phyloP scores from a whole-genome alignment of 768 basidiomycete species.

The Hypsizygus marmoreus region DNA sequence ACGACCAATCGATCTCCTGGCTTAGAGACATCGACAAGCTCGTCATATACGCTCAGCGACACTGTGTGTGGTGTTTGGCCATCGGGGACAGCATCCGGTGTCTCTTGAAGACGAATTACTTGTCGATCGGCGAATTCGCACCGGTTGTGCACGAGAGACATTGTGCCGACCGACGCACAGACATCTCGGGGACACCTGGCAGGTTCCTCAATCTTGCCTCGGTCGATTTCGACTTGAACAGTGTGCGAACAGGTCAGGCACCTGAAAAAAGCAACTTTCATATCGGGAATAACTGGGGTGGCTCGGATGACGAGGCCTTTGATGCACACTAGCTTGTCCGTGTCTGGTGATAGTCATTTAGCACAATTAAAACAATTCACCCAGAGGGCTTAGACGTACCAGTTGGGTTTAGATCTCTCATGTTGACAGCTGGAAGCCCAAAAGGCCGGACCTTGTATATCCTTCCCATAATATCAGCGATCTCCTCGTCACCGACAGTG shows the following conservation, averaged over 20 bases:
- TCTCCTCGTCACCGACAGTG: conserved; percentile 76
- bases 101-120: conserved; percentile 94
- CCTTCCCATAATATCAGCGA: conserved; percentile 82
- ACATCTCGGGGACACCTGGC: conserved; percentile 90
- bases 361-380: conserved; percentile 1
- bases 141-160: conserved; percentile 96
- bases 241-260: conserved; percentile 96
- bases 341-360: conserved; percentile 56
- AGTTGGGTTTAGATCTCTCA: conserved; percentile 92
- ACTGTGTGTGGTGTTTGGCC: conserved; percentile 99
- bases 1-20: conserved; percentile 92
- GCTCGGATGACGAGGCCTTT: conserved; percentile 97
- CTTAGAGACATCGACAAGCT: conserved; percentile 94
- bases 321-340: conserved; percentile 95
- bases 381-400: conserved; percentile 48
- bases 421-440: conserved; percentile 81
- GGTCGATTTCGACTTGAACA: conserved; percentile 95
- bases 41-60: conserved; percentile 96
- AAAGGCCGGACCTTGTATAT: conserved; percentile 95
- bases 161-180: conserved; percentile 84
- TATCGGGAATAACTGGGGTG: conserved; percentile 97
- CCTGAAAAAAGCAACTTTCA: conserved; percentile 99
- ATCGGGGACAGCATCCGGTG: conserved; percentile 96
- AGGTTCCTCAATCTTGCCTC: conserved; percentile 97
- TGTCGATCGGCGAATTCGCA: conserved; percentile 96